These are phyloP conservation scores for Lomentospora prolificans DNA, from an alignment of 2,329 filamentous ascomycete species.

Conservation along the genomic window DNA sequence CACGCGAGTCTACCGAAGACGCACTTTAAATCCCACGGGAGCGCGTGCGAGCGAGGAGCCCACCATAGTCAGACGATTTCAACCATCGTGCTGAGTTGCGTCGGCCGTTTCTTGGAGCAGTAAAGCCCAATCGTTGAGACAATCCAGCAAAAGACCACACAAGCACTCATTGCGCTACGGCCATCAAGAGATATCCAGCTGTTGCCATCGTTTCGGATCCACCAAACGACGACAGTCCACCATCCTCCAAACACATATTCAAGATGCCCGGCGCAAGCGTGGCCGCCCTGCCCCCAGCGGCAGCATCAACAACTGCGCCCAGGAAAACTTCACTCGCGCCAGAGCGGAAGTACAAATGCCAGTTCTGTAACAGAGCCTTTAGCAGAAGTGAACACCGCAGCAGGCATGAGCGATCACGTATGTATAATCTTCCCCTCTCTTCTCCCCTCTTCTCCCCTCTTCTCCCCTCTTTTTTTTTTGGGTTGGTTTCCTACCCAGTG, in stretches of 20 bases:
- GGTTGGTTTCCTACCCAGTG: background rate
- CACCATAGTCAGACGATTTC: constrained; percentile 36
- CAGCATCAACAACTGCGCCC: constrained; percentile 59
- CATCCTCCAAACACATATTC: constrained; percentile 21
- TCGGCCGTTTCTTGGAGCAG: constrained; percentile 12
- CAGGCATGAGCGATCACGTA: constrained; percentile 96
- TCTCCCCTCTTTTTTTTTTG: background rate
- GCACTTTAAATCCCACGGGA: constrained; percentile 65
- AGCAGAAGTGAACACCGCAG: constrained; percentile 95
- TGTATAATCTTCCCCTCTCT: constrained; percentile 33
- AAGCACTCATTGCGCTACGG: background rate
- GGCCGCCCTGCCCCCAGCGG: constrained; percentile 52
- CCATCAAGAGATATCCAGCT: constrained; percentile 3
- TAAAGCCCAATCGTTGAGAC: constrained; percentile 1
- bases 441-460: constrained; percentile 6
- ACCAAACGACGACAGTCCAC: background rate
- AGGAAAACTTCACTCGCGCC: constrained; percentile 70
- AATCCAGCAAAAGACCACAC: background rate
- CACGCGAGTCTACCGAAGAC: constrained; percentile 43
- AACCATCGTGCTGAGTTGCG: constrained; percentile 41
- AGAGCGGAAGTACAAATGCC: constrained; percentile 99
- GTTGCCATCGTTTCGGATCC: background rate
- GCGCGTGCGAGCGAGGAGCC: constrained; percentile 48
- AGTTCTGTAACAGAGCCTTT: constrained; percentile 96
- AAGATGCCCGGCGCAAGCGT: constrained; percentile 64